phyloP scores from a whole-genome alignment of 2,329 filamentous ascomycete species.

The Nectriaceae sp. region DNA sequence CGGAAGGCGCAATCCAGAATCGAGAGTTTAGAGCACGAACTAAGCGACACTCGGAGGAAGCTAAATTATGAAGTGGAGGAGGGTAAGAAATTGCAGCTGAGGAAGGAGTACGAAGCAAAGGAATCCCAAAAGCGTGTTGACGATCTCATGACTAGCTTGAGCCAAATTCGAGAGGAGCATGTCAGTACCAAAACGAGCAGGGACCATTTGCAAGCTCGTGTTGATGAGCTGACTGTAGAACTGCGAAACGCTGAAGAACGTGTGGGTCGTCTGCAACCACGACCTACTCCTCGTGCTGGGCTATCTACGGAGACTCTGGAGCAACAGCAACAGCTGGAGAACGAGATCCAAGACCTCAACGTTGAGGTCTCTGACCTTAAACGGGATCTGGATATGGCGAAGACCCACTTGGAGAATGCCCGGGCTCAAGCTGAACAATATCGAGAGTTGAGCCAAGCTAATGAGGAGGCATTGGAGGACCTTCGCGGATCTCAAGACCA shows the following conservation, averaged over 20 bases:
- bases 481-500: slow-evolving; percentile 80
- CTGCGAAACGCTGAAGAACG: slow-evolving; percentile 88
- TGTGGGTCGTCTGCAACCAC: slow-evolving; percentile 77
- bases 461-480: slow-evolving; percentile 84
- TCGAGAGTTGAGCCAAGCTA: slow-evolving; percentile 81
- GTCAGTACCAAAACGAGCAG: slow-evolving; percentile 82
- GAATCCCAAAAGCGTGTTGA: slow-evolving; percentile 91
- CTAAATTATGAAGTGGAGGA: slow-evolving; percentile 83
- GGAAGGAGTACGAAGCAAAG: slow-evolving; percentile 87
- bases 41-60: slow-evolving; percentile 78
- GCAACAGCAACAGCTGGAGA: slow-evolving; percentile 52
- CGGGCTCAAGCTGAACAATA: slow-evolving; percentile 85
- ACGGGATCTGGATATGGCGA: slow-evolving; percentile 80
- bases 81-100: slow-evolving; percentile 75
- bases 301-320: slow-evolving; percentile 44
- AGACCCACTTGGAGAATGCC: slow-evolving; percentile 77
- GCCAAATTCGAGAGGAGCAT: slow-evolving; percentile 82
- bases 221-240: slow-evolving; percentile 87
- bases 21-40: slow-evolving; percentile 77
- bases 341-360: slow-evolving; percentile 76
- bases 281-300: slow-evolving; percentile 65
- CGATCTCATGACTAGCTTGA: slow-evolving; percentile 78
- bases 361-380: slow-evolving; percentile 85
- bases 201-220: slow-evolving; percentile 85
- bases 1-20: slow-evolving; percentile 77